Conservation (phyloP, 768 basidiomycete species). For the Leccinum truebloodii region DNA sequence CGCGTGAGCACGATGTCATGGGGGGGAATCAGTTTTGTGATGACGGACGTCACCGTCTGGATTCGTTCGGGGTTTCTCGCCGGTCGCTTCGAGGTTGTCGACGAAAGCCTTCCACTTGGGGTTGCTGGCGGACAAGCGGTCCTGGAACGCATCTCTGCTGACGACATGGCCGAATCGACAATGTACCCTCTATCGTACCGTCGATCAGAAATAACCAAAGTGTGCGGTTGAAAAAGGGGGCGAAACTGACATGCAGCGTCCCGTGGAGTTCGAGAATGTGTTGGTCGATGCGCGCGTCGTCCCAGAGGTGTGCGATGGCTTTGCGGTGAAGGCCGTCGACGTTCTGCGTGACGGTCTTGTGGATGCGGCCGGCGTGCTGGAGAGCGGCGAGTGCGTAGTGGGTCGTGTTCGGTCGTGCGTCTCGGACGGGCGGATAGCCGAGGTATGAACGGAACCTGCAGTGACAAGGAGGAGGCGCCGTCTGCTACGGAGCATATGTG, state of each 20-base stretch:
- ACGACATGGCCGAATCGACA: slow-evolving; percentile 75
- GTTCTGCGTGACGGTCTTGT: slow-evolving; percentile 77
- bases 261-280: slow-evolving; percentile 86
- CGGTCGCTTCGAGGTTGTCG: slow-evolving; percentile 60
- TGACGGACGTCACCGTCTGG: slow-evolving; percentile 87
- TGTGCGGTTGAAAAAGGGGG: not conserved
- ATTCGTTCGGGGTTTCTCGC: slow-evolving; percentile 72
- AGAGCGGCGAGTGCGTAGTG: slow-evolving; percentile 87
- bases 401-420: slow-evolving; percentile 82
- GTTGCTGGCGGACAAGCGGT: slow-evolving; percentile 68
- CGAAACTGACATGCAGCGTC: slow-evolving; percentile 66
- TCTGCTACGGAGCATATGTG: not conserved
- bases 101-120: slow-evolving; percentile 76
- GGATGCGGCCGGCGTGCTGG: slow-evolving; percentile 62
- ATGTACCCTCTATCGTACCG: slow-evolving; percentile 56
- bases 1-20: not conserved
- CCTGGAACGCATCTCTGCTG: slow-evolving; percentile 70
- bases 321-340: slow-evolving; percentile 96
- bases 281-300: slow-evolving; percentile 35
- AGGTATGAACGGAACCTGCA: slow-evolving; percentile 69
- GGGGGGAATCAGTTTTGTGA: not conserved
- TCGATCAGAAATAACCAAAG: slow-evolving; percentile 12
- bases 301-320: slow-evolving; percentile 54
- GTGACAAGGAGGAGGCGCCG: not conserved
- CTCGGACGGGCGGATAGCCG: slow-evolving; percentile 86